phyloP scores from a whole-genome alignment of 2,329 filamentous ascomycete species.

The Penicillium nordicum region DNA sequence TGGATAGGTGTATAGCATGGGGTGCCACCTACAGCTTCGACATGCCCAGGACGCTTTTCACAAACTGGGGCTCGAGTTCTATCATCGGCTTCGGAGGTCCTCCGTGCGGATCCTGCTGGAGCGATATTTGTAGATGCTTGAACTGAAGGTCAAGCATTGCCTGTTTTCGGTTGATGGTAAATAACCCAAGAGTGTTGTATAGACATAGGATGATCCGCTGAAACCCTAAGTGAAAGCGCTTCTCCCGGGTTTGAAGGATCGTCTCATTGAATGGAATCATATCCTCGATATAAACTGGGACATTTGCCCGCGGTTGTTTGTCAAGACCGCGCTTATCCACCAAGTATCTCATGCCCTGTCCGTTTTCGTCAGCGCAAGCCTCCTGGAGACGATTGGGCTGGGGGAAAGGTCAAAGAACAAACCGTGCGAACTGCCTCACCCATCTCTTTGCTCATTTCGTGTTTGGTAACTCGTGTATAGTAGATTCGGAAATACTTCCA shows the following conservation, averaged over 20 bases:
- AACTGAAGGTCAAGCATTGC: not conserved
- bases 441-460: too few relatives aligned
- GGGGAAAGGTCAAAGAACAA: not conserved
- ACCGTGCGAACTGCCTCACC: too few relatives aligned
- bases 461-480: too few relatives aligned
- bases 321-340: not conserved
- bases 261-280: not conserved
- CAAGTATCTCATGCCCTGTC: not conserved
- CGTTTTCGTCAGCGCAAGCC: not conserved
- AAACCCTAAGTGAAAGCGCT: not conserved
- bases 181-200: not conserved
- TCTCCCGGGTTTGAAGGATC: not conserved
- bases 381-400: not conserved
- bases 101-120: not conserved
- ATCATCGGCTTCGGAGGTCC: not conserved
- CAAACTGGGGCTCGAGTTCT: not conserved
- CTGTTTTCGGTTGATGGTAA: not conserved
- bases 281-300: not conserved
- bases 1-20: too few relatives aligned
- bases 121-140: not conserved
- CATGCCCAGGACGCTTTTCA: not conserved
- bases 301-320: not conserved
- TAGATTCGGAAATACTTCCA: too few relatives aligned
- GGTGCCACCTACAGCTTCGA: not conserved
- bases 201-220: not conserved